Base-by-base conservation (phyloP, 306 rosid genomes). In the Acacia melanoxylon region DNA sequence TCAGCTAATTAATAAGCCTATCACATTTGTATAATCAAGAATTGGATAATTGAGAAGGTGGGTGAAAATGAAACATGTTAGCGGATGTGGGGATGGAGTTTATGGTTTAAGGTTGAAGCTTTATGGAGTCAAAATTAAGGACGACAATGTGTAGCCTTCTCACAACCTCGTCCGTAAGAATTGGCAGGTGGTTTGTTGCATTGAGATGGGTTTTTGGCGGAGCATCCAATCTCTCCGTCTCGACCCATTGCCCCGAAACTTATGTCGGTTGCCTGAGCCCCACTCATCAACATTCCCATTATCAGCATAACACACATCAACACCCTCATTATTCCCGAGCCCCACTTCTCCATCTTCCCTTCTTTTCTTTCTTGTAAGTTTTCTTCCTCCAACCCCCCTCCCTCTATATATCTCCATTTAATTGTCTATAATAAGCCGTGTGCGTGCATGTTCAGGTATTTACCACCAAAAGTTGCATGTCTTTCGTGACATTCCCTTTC, bases 261-360 rank as follows among this genome's bases (percentile, higher is more conserved):
- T n/a, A 69, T 52, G 2, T 2, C 0, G 2, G 0, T 1, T 4
- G n/a, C 76, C 20, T 68, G 68, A 3, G 37, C 86, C 6, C 44
- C 59, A 2, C 14, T 37, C 2, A 68, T 19, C 29, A 68, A 2
- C 10, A 37, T 17, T 15, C 81, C n/a, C 54, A 45, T 0, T 19
- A 81, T 40, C 10, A 58, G 2, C 63, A 58, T 22, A 15, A n/a
- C 29, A 22, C 29, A 9, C 1, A 80, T 37, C 14, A 84, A 68
- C 13, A 62, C 0, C 49, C 15, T 75, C 56, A 80, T 49, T 3
- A 49, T 7, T 49, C 22, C 49, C 22, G 4, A 3, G 4, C 72
- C 76, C 63, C 72, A 4, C 76, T 69, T 70, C 71, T 68, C 52
- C 78, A 84, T 54, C 31, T 61, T 25, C 16, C 17, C 2, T 59